Percentiles rank a stretch among this genome's conserved stretches.
phyloP scores from a whole-genome alignment of 805 yeast genomes.

The Pichia heedii region DNA sequence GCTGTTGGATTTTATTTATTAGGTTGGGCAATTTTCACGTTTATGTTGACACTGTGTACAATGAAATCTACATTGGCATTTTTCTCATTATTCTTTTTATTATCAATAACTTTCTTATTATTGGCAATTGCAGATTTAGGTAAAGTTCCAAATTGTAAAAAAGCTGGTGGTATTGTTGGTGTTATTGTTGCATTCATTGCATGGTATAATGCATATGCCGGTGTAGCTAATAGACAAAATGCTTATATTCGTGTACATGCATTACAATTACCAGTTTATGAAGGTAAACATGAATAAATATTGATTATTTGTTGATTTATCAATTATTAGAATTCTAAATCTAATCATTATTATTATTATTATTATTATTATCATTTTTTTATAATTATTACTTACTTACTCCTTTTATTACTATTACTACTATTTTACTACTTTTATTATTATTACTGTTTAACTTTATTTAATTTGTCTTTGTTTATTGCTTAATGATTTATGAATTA shows the following conservation, averaged over 20 bases:
- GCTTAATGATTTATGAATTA: no score
- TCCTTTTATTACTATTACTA: no score
- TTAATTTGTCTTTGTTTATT: no score
- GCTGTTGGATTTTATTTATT: constrained; percentile 50
- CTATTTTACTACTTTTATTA: no score
- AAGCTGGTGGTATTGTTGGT: constrained; percentile 61
- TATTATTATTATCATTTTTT: no score
- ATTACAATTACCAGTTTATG: constrained; percentile 24
- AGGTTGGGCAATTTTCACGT: constrained; percentile 60
- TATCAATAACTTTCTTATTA: constrained; percentile 46
- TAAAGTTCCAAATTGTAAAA: constrained; percentile 29
- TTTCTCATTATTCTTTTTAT: constrained; percentile 42
- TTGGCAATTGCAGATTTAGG: constrained; percentile 45
- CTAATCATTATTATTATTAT: no score
- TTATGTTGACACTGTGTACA: constrained; percentile 47
- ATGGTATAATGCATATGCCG: constrained; percentile 67
- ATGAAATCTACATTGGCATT: constrained; percentile 47
- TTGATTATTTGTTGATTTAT: no score
- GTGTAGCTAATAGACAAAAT: constrained; percentile 56
- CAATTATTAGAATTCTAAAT: no score
- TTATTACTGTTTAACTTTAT: no score
- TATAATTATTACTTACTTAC: no score
- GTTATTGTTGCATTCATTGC: constrained; percentile 51
- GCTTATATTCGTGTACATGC: constrained; percentile 40
- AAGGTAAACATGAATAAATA: background rate